Base-by-base conservation (phyloP, 2,329 filamentous ascomycete genomes). In the Aspergillus amoenus region DNA sequence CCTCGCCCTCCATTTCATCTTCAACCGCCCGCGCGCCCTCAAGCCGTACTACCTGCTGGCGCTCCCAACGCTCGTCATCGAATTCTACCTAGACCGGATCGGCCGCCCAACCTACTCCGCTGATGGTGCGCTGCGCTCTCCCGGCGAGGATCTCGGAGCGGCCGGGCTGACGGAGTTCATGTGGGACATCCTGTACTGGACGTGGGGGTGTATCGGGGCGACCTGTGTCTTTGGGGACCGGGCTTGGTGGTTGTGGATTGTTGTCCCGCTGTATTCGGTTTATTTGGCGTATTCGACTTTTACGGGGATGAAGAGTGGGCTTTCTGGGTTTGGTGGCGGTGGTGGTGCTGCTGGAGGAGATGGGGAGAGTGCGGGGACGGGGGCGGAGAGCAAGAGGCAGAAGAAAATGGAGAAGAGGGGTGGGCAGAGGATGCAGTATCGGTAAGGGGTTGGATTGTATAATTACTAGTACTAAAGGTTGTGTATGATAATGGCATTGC, bases 121-220 rank as follows among this genome's bases (percentile, higher is more conserved):
- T 24, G 87, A 85, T 47, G 82, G 81, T 13, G 81, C 87, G n/a
- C 80, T 97, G 60, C 87, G 85, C 71, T 85, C 83, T 32, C 81
- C 90, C 0, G 93, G 94, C 43, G 93, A 97, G 72, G 94, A 99
- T 73, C 84, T 99, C 51, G 86, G 89, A 52, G 90, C 91, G 9
- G 84, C 88, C 34, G 94, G 94, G 4, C 78, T 99, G 79, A 97
- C 93, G 11, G 94, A 97, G 77, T 97, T 95, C 80, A 91, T 97
- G 89, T 99, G 96, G 83, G 94, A 99, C 77, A 85, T 96, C 49
- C 80, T 96, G 52, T 97, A 96, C 84, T 91, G 96, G 78, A 97
- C 92, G 0, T 97, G 93, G 88, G 87, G 85, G 11, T 89, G 87
- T 53, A 79, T 91, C 41, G 76, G 88, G 8, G 74, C 88, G n/a